Evolutionary conservation across 192 early-diverging fungal species (phyloP), one percentile per base, ranked within the genome.

Genomic region (Mortierella hygrophila): DNA sequence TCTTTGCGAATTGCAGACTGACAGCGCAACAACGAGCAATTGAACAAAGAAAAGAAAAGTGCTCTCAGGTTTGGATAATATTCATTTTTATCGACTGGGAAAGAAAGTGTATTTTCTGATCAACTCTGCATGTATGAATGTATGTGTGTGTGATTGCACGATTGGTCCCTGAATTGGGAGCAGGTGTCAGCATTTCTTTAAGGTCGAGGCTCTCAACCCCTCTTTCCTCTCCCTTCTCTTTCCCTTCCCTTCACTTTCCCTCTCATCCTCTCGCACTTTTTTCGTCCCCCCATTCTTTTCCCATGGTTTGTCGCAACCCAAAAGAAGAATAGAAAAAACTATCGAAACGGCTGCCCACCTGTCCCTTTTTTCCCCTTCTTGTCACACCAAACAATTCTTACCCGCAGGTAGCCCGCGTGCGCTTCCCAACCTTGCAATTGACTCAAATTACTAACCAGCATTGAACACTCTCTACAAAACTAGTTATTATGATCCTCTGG

Each of bases 401-500:
- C 49, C 16, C 47, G 47, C 49, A 20, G 5, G 9, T 26, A 32
- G 60, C 13, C 60, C 29, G 60, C 60, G 60, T 65, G 60, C 9
- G 32, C 9, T 29, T 32, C 13, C 49, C 18, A 52, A 52, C 0
- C 49, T 32, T 32, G 6, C 2, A 11, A 32, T 65, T 32, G 29
- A 35, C n/a, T 6, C 54, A 18, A 57, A 57, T 57, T 10, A 57
- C 60, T 65, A 65, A 65, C 60, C 26, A 4, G 1, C 60, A 32
- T 26, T 65, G 60, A n/a, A 32, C 26, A 29, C 3, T 65, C 15
- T 29, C 15, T 29, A 65, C 4, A 10, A 32, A 65, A 75, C 26
- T 90, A 80, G 89, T 90, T 54, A 90, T 90, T 60, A 91, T 91
- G 92, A 91, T 93, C 76, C 78, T 93, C 47, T 91, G 89, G 76